Evolutionary conservation across 2,329 filamentous ascomycete species (phyloP), one percentile per base, ranked within the genome.

Genomic region (Trichophyton schoenleinii): DNA sequence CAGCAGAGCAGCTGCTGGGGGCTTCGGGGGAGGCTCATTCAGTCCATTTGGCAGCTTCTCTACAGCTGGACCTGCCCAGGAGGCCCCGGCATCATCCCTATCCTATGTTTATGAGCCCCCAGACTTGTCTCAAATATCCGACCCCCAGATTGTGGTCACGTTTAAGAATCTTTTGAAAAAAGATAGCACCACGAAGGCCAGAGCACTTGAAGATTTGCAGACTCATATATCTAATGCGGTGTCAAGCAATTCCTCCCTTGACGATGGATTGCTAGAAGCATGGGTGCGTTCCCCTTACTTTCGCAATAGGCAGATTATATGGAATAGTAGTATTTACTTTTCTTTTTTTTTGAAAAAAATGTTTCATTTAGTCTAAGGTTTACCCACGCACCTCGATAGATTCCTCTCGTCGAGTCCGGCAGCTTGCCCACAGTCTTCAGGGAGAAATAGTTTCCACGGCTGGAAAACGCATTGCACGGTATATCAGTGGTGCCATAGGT

Each of bases 161-260:
- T 89, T 96, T 77, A 95, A 96, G 74, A 96, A 95, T 67, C 76
- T 96, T 2, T 81, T 86, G 58, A 99, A 97, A 77, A 95, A 94
- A 75, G 92, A 96, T 76, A 87, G 86, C 69, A 95, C 85, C 9
- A 99, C 94, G 42, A 95, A 96, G 72, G 81, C 87, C 6, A 96
- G 92, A 72, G 92, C 89, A 0, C 78, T 99, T 31, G 91, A 97
- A 68, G 92, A 97, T 59, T 75, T 99, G 20, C 80, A 89, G 57
- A 72, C 81, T 38, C 82, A 87, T 69, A 78, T 89, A 44, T 79
- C 81, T 78, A 72, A 80, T 73, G 48, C 80, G 71, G 71, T 79
- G 61, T 48, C 58, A n/a, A 22, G 44, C n/a, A 77, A 80, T 66
- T 83, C 81, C 28, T 86, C 85, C 36, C 77, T 88, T 18, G 91